Conservation (phyloP, 192 early-diverging fungal genomes). For the Coemansia sp. region DNA sequence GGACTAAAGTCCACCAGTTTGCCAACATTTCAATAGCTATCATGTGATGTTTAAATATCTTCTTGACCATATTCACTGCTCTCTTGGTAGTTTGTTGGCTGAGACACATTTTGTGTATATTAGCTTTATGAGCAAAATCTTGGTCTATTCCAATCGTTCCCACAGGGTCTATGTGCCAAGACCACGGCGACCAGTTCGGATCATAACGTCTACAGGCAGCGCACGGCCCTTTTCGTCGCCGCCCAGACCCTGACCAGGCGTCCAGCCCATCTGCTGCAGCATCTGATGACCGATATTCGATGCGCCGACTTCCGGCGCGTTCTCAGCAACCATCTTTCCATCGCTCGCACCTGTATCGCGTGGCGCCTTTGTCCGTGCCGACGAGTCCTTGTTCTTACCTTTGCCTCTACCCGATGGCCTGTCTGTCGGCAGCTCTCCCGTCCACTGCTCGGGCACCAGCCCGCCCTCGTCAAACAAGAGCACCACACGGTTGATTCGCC, state of each 20-base stretch:
- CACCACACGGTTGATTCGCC: constrained; percentile 36
- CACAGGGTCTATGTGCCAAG: constrained; percentile 31
- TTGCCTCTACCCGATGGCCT: constrained; percentile 10
- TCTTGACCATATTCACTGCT: too few relatives aligned
- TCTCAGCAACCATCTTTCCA: constrained; percentile 42
- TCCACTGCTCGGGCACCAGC: constrained; percentile 29
- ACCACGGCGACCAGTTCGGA: constrained; percentile 43
- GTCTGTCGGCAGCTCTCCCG: constrained; percentile 9
- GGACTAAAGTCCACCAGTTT: too few relatives aligned
- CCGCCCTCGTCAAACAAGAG: constrained; percentile 37
- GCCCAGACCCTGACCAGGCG: constrained; percentile 49
- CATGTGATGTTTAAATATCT: too few relatives aligned
- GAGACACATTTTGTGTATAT: too few relatives aligned
- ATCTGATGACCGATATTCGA: constrained; percentile 55
- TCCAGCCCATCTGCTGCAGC: constrained; percentile 55
- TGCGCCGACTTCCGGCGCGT: constrained; percentile 41
- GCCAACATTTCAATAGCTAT: too few relatives aligned
- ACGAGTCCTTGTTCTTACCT: not conserved
- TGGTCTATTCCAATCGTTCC: too few relatives aligned
- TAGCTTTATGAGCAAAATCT: too few relatives aligned
- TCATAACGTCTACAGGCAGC: constrained; percentile 45
- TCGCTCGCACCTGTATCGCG: constrained; percentile 4
- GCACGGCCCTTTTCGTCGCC: constrained; percentile 43
- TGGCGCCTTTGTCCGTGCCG: not conserved
- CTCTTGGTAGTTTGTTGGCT: too few relatives aligned